Conservation (phyloP, 768 basidiomycete genomes). For the Kwoniella bestiolae region DNA sequence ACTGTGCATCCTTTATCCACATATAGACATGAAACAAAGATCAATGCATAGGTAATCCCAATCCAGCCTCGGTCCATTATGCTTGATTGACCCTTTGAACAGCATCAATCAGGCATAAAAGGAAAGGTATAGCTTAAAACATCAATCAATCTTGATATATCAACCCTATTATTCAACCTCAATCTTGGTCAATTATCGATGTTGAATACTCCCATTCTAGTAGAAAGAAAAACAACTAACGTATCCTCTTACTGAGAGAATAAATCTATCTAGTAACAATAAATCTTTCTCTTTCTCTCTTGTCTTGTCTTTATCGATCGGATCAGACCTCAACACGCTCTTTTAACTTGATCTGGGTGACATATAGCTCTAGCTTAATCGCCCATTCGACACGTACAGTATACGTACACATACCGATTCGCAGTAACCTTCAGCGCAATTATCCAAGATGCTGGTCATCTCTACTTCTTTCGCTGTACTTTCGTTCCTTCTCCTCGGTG, state of each 20-base stretch:
- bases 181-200: neutral
- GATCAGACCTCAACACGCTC: neutral
- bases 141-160: neutral
- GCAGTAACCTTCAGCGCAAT: neutral
- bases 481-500: conserved; percentile 1
- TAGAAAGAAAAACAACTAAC: neutral
- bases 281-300: neutral
- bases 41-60: neutral
- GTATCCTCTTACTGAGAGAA: neutral
- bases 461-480: conserved; percentile 9
- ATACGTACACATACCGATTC: too few relatives aligned
- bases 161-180: neutral
- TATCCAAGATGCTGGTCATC: conserved; percentile 28
- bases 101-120: neutral
- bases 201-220: neutral
- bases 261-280: too few relatives aligned
- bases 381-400: too few relatives aligned
- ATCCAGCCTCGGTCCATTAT: neutral
- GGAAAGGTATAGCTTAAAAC: neutral
- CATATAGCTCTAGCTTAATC: neutral
- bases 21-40: neutral
- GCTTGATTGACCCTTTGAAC: neutral
- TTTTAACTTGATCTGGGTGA: neutral
- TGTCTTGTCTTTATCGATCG: neutral
- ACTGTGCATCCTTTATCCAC: neutral